These are phyloP conservation scores for Arthroderma sp. DNA, from an alignment of 2,329 filamentous ascomycete species.

Conservation along the genomic window DNA sequence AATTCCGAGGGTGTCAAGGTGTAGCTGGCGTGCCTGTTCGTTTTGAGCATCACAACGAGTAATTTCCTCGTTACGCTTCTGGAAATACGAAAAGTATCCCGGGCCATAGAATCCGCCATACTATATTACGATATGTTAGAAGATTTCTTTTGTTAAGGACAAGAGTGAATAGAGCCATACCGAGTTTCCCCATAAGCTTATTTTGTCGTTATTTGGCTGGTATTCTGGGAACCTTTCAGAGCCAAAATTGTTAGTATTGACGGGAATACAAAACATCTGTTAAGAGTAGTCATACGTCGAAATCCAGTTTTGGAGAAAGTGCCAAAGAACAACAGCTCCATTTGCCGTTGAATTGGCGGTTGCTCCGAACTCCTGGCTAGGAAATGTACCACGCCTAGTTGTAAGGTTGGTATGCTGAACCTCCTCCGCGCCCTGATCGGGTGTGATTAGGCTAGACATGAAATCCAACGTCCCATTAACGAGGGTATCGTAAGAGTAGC, in stretches of 20 bases:
- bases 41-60: not conserved
- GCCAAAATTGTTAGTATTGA: no score
- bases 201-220: not conserved
- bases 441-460: not conserved
- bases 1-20: slow-evolving; percentile 34
- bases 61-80: slow-evolving; percentile 1
- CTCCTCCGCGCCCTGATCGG: not conserved
- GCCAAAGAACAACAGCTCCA: not conserved
- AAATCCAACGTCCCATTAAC: slow-evolving; percentile 10
- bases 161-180: no score
- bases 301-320: slow-evolving; percentile 1
- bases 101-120: slow-evolving; percentile 1
- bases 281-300: no score
- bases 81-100: not conserved
- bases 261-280: no score
- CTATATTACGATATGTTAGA: not conserved
- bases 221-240: slow-evolving; percentile 1
- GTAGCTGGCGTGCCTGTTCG: not conserved
- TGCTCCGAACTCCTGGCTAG: not conserved
- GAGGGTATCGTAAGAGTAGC: slow-evolving; percentile 17
- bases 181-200: not conserved
- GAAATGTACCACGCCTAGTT: not conserved
- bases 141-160: no score
- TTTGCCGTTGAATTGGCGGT: slow-evolving; percentile 1
- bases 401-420: not conserved